Evolutionary conservation across 257 asterid genomes (phyloP), one percentile per base, ranked within the genome.

Genomic region (Jasminum sambac): DNA sequence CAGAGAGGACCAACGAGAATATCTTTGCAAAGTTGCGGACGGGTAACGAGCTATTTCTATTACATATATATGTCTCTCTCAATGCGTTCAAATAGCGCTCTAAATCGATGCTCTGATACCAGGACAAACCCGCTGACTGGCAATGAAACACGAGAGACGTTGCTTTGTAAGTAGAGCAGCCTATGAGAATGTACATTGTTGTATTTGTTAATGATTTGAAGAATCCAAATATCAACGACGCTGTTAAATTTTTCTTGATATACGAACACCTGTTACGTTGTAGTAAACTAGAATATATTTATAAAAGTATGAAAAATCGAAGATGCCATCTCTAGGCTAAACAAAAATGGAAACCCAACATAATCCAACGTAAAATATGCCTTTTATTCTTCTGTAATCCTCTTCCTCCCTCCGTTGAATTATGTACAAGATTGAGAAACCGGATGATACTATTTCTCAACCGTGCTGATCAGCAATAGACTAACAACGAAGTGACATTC

Each of bases 1-100:
- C 72, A 87, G 99, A 76, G 99, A 89, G 0, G 99, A 94, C 75
- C 99, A 94, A 76, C 86, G 93, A 26, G 89, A 70, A 71, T 94
- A 89, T 79, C 98, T 94, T 38, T 94, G 98, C 73, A 91, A 86
- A 80, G 74, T 85, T 23, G 99, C 97, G 4, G 90, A 85, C 17
- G 99, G 99, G 98, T 92, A 88, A 75, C 4, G n/a, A 17, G 11
- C 26, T 16, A 21, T 58, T 19, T 13, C 42, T 34, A 52, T 46
- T 37, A 19, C 48, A 9, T 68, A 23, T 34, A 9, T 68, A 23
- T 34, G 2, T 72, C 44, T 64, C 62, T 59, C 0, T 8, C 23
- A 16, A 13, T n/a, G 21, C 12, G 37, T 12, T 23, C 36, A 30
- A 30, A 30, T 13, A 25, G 24, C 69, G 72, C 17, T 68, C 55